Base-by-base conservation (phyloP, 257 asterid genomes). In the Lycium barbarum region DNA sequence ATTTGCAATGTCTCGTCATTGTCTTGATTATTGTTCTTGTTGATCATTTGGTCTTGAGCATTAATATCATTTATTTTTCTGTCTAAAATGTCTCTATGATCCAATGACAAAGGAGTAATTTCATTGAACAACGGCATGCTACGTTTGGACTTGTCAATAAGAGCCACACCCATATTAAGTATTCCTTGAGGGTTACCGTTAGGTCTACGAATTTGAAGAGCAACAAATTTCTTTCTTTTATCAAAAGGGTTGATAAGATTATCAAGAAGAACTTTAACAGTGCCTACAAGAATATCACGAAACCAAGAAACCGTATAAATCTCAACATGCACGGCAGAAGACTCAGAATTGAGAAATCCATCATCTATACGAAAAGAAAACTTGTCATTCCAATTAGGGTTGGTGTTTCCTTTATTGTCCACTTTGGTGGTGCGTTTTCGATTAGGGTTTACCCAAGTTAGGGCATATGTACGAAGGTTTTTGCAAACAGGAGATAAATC, bases 111-210 rank as follows among this genome's bases (percentile, higher is more conserved):
- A 0, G 73, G 49, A 0, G 71, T 79, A 2, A 72, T 11, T 26
- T 84, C 72, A 13, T 55, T 72, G 36, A 84, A 82, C 6, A 92
- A 79, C 8, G 91, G 88, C 94, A 86, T 88, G 85, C 90, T 89
- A 68, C 87, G 83, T 79, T 87, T 84, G 81, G 93, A 78, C 85
- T 79, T 86, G 70, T 93, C 95, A 3, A 88, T 68, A 0, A 95
- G 84, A 61, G 92, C 22, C 0, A 94, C 94, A 4, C 97, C 97
- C 95, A 95, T 89, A 91, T 93, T 95, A 66, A 95, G 95, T 18
- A 94, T 94, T 1, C 98, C 98, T 72, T 93, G 98, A 4, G 98
- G 98, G 71, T 78, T 76, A n/a, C 98, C 98, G 0, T 97, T 89
- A 2, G 93, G 92, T 7, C 93, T 91, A 2, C 96, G 95, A 6